phyloP scores from a whole-genome alignment of 2,329 filamentous ascomycete genomes.

The Exophiala oligosperma region DNA sequence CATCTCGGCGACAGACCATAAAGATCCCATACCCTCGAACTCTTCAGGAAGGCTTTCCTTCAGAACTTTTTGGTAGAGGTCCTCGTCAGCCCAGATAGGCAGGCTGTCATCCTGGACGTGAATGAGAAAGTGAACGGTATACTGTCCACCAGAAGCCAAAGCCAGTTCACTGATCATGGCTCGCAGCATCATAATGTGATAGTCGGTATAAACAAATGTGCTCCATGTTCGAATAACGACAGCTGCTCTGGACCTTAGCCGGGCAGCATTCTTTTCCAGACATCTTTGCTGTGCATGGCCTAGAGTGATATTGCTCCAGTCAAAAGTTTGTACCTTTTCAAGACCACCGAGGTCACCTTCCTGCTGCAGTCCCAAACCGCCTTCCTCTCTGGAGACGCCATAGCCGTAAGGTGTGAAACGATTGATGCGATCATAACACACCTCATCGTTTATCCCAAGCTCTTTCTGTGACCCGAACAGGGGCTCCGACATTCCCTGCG shows the following conservation, averaged over 20 bases:
- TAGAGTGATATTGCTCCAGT: constrained; percentile 69
- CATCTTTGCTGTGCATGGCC: constrained; percentile 68
- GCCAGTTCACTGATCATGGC: constrained; percentile 47
- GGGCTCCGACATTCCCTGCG: constrained; percentile 38
- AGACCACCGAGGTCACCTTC: constrained; percentile 21
- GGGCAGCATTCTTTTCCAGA: constrained; percentile 62
- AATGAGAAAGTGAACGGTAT: constrained; percentile 73
- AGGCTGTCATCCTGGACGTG: constrained; percentile 73
- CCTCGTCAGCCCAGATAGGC: constrained; percentile 71
- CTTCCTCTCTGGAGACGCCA: constrained; percentile 29
- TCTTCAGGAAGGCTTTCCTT: constrained; percentile 33
- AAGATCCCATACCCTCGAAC: constrained; percentile 38
- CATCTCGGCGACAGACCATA: constrained; percentile 33
- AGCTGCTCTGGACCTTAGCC: constrained; percentile 18
- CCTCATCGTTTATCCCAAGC: constrained; percentile 60
- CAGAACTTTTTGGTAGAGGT: constrained; percentile 61
- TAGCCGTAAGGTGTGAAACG: constrained; percentile 61
- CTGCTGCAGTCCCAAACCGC: constrained; percentile 22
- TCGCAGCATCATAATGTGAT: constrained; percentile 27
- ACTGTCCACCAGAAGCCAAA: constrained; percentile 72
- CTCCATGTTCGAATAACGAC: constrained; percentile 30
- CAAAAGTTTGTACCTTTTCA: constrained; percentile 22
- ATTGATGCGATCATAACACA: constrained; percentile 69
- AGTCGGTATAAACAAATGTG: constrained; percentile 25
- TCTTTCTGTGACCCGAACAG: constrained; percentile 64